Conservation (phyloP, 208 protist species). For the Crithidia fasciculata region DNA sequence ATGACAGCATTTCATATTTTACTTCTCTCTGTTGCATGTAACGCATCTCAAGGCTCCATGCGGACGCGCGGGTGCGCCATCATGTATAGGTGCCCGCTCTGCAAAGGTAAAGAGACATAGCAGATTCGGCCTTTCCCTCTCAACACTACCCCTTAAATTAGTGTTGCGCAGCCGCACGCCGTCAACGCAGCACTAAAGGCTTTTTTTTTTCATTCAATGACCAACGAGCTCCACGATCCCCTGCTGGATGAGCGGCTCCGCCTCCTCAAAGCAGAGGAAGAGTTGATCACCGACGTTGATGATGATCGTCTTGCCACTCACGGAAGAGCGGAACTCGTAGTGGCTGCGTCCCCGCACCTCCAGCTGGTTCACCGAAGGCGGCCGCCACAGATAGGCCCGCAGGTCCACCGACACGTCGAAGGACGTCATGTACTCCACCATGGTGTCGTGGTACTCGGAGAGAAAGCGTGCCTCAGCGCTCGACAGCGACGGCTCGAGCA, state of each 20-base stretch:
- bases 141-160: too few species aligned
- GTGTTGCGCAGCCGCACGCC: too few species aligned
- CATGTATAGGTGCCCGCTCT: too few species aligned
- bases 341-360: constrained; percentile 76
- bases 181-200: neutral
- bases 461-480: constrained; percentile 67
- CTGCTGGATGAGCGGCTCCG: constrained; percentile 82
- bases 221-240: constrained; percentile 74
- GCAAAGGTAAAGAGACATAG: too few species aligned
- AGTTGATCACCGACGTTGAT: constrained; percentile 83
- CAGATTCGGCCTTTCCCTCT: too few species aligned
- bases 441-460: constrained; percentile 75
- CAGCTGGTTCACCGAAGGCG: constrained; percentile 75
- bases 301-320: constrained; percentile 71
- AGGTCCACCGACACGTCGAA: constrained; percentile 85
- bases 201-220: neutral
- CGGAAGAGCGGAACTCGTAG: constrained; percentile 76
- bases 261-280: constrained; percentile 81
- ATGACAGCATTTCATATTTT: too few species aligned
- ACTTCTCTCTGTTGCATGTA: too few species aligned
- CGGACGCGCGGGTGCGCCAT: too few species aligned
- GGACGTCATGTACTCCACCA: constrained; percentile 91
- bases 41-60: too few species aligned
- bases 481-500: constrained; percentile 50
- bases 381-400: constrained; percentile 80